Conservation (phyloP, 192 early-diverging fungal species). For the Backusella luteola region DNA sequence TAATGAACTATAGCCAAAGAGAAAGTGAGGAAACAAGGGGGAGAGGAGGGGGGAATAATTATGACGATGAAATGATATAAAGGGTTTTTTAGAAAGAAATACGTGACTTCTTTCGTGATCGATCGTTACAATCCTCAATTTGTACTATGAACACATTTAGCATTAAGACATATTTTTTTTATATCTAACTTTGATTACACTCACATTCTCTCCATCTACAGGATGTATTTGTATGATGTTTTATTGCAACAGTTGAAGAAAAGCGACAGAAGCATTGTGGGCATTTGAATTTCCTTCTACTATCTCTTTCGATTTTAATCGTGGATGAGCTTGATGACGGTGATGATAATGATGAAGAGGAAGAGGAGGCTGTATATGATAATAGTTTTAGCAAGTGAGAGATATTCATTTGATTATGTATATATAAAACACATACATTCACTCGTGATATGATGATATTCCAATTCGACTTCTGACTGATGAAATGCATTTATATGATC, state of each 20-base stretch:
- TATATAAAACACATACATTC: not conserved
- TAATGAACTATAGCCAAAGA: not conserved
- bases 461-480: not conserved
- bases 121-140: not conserved
- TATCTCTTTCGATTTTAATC: not conserved
- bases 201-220: not conserved
- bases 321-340: not conserved
- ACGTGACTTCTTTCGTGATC: not conserved
- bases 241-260: not conserved
- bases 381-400: not conserved
- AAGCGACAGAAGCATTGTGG: not conserved
- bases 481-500: constrained; percentile 4
- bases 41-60: not conserved
- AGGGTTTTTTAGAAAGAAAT: not conserved
- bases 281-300: not conserved
- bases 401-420: not conserved
- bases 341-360: not conserved
- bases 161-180: not conserved
- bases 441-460: not conserved
- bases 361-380: not conserved
- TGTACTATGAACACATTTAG: not conserved
- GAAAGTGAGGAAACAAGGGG: not conserved
- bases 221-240: not conserved
- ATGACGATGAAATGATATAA: not conserved
- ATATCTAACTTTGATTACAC: not conserved